A percentile compares a stretch with the other conserved stretches of the same genome.
Evolutionary conservation across 139 green algal genomes (phyloP).

Genomic region (Edaphochlamys debaryana): DNA sequence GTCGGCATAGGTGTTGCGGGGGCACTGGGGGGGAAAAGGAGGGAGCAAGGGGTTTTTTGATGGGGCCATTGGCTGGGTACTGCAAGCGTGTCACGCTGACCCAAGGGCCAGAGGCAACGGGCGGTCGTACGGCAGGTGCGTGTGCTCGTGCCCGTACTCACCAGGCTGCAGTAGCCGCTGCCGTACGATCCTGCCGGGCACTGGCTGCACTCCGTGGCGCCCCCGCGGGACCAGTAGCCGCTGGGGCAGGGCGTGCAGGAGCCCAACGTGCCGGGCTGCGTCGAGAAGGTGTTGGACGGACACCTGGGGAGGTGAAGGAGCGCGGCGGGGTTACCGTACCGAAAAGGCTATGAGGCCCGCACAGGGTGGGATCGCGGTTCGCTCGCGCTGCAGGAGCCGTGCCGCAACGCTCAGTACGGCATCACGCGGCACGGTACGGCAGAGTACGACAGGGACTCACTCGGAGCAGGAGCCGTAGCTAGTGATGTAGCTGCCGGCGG

Average conservation of each 20-base stretch:
- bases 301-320: too few species aligned
- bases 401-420: too few species aligned
- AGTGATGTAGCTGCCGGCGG: background rate
- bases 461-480: background rate
- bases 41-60: background rate
- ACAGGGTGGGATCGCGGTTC: background rate
- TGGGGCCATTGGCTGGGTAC: too few species aligned
- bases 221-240: background rate
- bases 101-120: background rate
- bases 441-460: background rate
- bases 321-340: background rate
- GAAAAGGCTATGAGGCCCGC: background rate
- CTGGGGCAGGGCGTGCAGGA: background rate
- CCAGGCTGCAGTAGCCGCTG: background rate
- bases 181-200: background rate
- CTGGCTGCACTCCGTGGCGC: background rate
- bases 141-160: background rate
- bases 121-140: too few species aligned
- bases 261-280: background rate
- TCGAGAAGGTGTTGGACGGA: background rate
- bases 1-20: background rate
- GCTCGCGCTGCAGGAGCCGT: too few species aligned
- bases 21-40: background rate
- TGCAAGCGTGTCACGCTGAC: too few species aligned
- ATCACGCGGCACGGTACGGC: too few species aligned